Evolutionary conservation across 192 early-diverging fungal genomes (phyloP).

Genomic region (Coemansia interrupta): DNA sequence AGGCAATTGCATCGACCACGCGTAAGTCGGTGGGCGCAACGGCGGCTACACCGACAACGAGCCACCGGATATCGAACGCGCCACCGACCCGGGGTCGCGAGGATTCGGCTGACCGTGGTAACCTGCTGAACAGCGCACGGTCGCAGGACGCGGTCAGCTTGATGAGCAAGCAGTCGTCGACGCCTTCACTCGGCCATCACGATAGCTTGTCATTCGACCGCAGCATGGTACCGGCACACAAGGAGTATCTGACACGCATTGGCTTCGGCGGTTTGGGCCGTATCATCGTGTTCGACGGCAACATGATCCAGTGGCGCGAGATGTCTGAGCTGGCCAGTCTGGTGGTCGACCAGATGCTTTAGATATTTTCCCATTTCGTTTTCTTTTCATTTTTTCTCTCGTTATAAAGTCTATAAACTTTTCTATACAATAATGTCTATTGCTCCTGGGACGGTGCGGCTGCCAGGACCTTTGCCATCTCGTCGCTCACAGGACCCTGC

Average conservation of each 20-base stretch:
- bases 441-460: slow-evolving; percentile 20
- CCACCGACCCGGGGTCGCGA: slow-evolving; percentile 43
- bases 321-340: slow-evolving; percentile 52
- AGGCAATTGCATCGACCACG: slow-evolving; percentile 36
- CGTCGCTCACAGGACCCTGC: slow-evolving; percentile 18
- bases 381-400: slow-evolving; percentile 7
- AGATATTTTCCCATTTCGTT: slow-evolving; percentile 8
- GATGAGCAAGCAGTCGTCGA: slow-evolving; percentile 49
- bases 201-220: slow-evolving; percentile 38
- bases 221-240: slow-evolving; percentile 48
- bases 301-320: slow-evolving; percentile 45
- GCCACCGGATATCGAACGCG: slow-evolving; percentile 33
- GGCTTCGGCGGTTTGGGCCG: slow-evolving; percentile 50
- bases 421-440: background rate
- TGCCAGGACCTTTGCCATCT: slow-evolving; percentile 35
- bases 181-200: slow-evolving; percentile 20
- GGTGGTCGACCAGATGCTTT: slow-evolving; percentile 54
- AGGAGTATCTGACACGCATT: slow-evolving; percentile 40
- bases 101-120: slow-evolving; percentile 27
- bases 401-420: too few relatives aligned
- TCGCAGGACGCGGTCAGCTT: slow-evolving; percentile 46
- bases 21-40: slow-evolving; percentile 41
- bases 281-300: slow-evolving; percentile 34
- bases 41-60: background rate
- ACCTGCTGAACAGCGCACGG: slow-evolving; percentile 15